A percentile compares a stretch with the other conserved stretches of the same genome.
Evolutionary conservation across 805 yeast genomes (phyloP).

Genomic region (Candida anglica): DNA sequence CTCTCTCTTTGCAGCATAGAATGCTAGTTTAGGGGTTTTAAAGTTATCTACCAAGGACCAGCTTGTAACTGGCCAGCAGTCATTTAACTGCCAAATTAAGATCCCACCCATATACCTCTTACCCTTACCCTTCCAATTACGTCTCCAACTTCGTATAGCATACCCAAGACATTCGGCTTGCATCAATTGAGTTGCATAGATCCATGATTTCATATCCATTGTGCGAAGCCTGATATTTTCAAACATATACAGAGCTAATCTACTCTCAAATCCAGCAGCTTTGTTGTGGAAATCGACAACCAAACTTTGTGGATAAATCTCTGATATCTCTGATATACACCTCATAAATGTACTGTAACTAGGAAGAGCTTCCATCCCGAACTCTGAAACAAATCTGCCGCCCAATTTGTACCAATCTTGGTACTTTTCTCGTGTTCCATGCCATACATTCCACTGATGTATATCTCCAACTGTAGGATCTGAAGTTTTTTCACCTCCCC

Average conservation of each 20-base stretch:
- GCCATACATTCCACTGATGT: conserved; percentile 60
- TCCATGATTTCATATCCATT: conserved; percentile 39
- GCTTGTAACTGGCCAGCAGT: conserved; percentile 51
- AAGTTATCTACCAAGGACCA: conserved; percentile 47
- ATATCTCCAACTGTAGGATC: conserved; percentile 45
- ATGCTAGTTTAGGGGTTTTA: conserved; percentile 42
- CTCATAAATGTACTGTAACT: conserved; percentile 27
- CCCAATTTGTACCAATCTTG: conserved; percentile 45
- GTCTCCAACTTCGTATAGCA: conserved; percentile 45
- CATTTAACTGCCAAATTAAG: conserved; percentile 52
- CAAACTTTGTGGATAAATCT: conserved; percentile 42
- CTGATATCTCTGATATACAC: conserved; percentile 32
- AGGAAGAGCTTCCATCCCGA: conserved; percentile 52
- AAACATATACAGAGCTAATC: conserved; percentile 42
- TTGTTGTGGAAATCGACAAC: conserved; percentile 46
- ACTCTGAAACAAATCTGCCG: conserved; percentile 50
- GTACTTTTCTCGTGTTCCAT: conserved; percentile 46
- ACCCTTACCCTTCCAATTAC: conserved; percentile 39
- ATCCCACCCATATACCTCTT: conserved; percentile 41
- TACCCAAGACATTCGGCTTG: conserved; percentile 47
- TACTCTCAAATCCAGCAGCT: conserved; percentile 44
- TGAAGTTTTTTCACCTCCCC: conserved; percentile 34
- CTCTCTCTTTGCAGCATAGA: conserved; percentile 45
- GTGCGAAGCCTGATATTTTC: conserved; percentile 37
- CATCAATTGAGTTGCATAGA: conserved; percentile 50